Conservation (phyloP, 2,329 filamentous ascomycete genomes). For the Annulohypoxylon truncatum region DNA sequence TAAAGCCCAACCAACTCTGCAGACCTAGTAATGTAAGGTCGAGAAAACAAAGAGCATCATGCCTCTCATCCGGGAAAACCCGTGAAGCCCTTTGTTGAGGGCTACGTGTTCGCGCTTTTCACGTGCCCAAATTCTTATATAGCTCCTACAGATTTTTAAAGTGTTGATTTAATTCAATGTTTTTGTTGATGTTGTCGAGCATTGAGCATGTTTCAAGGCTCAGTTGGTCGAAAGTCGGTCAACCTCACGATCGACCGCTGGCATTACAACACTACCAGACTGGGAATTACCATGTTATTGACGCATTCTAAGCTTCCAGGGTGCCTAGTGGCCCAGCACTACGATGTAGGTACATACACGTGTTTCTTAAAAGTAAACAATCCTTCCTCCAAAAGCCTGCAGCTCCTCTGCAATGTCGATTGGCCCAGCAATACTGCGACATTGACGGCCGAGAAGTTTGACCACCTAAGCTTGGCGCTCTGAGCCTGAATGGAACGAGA, state of each 20-base stretch:
- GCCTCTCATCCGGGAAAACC: background rate
- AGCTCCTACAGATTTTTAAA: background rate
- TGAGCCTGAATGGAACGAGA: constrained; percentile 8
- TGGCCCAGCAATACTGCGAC: background rate
- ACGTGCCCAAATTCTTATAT: background rate
- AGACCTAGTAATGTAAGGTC: background rate
- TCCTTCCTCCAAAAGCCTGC: constrained; percentile 19
- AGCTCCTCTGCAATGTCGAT: constrained; percentile 4
- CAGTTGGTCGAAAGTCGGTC: constrained; percentile 13
- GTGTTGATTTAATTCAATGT: background rate
- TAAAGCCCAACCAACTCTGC: background rate
- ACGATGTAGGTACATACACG: constrained; percentile 7
- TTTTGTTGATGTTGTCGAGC: background rate
- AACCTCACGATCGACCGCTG: constrained; percentile 15
- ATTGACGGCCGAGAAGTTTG: constrained; percentile 1
- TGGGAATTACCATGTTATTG: constrained; percentile 24
- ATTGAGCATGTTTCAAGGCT: constrained; percentile 12
- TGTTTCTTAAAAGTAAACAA: constrained; percentile 33
- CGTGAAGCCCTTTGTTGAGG: background rate
- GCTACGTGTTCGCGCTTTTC: background rate
- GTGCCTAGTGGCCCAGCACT: background rate
- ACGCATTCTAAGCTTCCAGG: constrained; percentile 9
- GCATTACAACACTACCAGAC: background rate
- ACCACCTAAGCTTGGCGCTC: constrained; percentile 13
- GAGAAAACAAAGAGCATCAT: background rate